Evolutionary conservation across 2,329 filamentous ascomycete species (phyloP), one percentile per base, ranked within the genome.

Genomic region (Colletotrichum paranaense): DNA sequence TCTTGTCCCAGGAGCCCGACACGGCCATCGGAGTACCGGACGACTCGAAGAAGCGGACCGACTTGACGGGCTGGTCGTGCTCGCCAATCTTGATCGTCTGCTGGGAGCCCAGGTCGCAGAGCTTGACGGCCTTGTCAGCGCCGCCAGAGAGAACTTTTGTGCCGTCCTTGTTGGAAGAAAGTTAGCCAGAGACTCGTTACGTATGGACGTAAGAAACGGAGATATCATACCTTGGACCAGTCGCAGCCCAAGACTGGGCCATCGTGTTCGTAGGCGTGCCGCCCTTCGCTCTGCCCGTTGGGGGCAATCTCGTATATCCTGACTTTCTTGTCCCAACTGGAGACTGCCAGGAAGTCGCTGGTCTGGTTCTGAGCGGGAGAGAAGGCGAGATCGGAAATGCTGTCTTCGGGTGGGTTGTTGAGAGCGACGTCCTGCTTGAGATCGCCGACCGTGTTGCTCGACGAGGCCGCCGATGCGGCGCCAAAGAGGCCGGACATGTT

Each of bases 311-410:
- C 95, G 85, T 98, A 99, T 81, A 99, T 96, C 80, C 95, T 93
- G 75, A 98, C 95, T 83, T 98, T 97, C 87, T 97, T 97, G 85
- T 99, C 97, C 97, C 97, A 99, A 78, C 95, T 98, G 60, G 95
- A 88, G 46, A 98, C 94, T 28, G 96, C 95, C 22, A 99, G 88
- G 81, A 97, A 93, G 78, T 98, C 95, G 76, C 85, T 89, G 66
- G 88, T 88, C 79, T 82, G 81, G 79, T 81, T 87, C 79, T 74
- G 85, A 79, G 79, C 88, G 79, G 93, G 91, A 16, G 93, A 95
- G 86, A 98, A 99, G 62, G 91, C 87, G 73, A 99, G 88, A 80
- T 95, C 94, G 46, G 95, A 95, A 79, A 98, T 93, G 83, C 93
- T 94, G 84, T 99, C 97, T 77, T 94, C 92, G 26, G 97, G 97